Conservation (phyloP, 148 eudicot genomes). For the Chenopodium suecicum region DNA sequence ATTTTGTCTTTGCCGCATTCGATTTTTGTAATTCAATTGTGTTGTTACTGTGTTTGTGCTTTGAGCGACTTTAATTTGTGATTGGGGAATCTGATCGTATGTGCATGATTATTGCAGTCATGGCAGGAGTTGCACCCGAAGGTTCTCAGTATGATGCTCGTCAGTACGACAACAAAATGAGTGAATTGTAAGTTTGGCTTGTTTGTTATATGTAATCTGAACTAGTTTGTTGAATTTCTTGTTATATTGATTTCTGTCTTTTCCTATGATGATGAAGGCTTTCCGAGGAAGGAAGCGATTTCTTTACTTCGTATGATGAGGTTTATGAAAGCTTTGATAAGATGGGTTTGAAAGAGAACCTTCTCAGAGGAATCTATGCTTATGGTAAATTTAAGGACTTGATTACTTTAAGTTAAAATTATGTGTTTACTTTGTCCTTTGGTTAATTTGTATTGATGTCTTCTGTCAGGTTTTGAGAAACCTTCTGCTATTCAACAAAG, state of each 20-base stretch:
- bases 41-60: not conserved
- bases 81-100: not conserved
- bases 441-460: not conserved
- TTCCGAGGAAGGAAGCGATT: slow-evolving; percentile 31
- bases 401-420: too few relatives aligned
- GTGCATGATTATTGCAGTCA: slow-evolving; percentile 33
- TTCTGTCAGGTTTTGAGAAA: slow-evolving; percentile 35
- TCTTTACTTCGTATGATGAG: slow-evolving; percentile 35
- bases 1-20: too few relatives aligned
- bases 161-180: slow-evolving; percentile 60
- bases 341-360: slow-evolving; percentile 38
- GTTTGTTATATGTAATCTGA: not conserved
- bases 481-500: slow-evolving; percentile 43
- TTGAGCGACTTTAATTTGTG: not conserved
- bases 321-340: slow-evolving; percentile 35
- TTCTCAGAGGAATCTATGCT: slow-evolving; percentile 40
- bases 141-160: slow-evolving; percentile 63
- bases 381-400: slow-evolving; percentile 23
- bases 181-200: slow-evolving; percentile 49
- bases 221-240: not conserved
- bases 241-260: not conserved
- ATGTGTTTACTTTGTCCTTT: not conserved
- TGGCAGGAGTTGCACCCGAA: slow-evolving; percentile 65
- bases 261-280: slow-evolving; percentile 22
- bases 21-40: not conserved